A percentile compares a stretch with the other conserved stretches of the same genome.
phyloP scores from a whole-genome alignment of 768 basidiomycete species.

The Suillus fuscotomentosus region DNA sequence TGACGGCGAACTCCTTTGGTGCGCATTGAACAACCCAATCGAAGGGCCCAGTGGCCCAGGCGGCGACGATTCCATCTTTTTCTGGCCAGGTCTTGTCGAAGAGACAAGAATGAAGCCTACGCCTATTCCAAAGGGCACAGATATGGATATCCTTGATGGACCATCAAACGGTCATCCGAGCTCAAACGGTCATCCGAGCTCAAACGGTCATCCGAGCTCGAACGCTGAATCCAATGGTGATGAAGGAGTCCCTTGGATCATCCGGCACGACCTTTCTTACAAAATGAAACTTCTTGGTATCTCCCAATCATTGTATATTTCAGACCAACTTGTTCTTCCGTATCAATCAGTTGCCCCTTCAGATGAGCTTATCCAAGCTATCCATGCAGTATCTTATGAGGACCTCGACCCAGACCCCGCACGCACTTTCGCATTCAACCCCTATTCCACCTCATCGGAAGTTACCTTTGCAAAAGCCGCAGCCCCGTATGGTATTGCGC shows the following conservation, averaged over 20 bases:
- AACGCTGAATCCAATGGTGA: conserved; percentile 16
- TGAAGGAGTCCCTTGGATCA: conserved; percentile 49
- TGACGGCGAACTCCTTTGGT: conserved; percentile 73
- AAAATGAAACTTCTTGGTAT: conserved; percentile 67
- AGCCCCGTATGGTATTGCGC: conserved; percentile 64
- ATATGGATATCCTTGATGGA: conserved; percentile 4
- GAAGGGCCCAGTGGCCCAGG: conserved; percentile 28
- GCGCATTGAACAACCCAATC: conserved; percentile 53
- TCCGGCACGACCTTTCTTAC: conserved; percentile 62
- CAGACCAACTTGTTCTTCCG: conserved; percentile 64
- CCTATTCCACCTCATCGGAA: conserved; percentile 21
- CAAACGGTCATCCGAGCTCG: conserved; percentile 9
- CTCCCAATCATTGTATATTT: conserved; percentile 43
- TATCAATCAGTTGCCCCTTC: conserved; percentile 69
- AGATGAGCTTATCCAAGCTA: conserved; percentile 46
- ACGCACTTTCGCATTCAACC: conserved; percentile 50
- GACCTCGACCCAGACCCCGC: conserved; percentile 43
- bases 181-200: too few species aligned
- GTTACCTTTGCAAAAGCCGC: conserved; percentile 49
- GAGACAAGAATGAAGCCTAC: conserved; percentile 50
- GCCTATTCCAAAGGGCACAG: conserved; percentile 30
- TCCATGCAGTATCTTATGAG: conserved; percentile 44
- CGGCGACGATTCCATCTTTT: conserved; percentile 48
- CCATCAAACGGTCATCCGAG: conserved; percentile 10
- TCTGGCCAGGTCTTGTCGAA: conserved; percentile 75